Percentiles rank a stretch among this genome's conserved stretches.
These are phyloP conservation scores for Trichoderma asperelloides DNA, from an alignment of 495 filamentous ascomycete species.

Conservation along the genomic window DNA sequence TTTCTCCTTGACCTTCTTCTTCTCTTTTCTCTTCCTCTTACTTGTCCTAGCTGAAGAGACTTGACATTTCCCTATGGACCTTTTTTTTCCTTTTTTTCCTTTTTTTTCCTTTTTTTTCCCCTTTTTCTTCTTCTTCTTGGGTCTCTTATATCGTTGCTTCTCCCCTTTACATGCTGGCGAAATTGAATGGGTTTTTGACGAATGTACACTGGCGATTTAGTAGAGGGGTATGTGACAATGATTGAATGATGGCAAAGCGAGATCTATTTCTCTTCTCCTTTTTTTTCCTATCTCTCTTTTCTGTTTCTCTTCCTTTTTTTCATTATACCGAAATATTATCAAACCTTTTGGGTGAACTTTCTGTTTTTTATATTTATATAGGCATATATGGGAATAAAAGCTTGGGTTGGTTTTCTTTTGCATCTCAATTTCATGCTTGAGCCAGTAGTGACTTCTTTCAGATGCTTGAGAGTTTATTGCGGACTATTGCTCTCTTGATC, in stretches of 20 bases:
- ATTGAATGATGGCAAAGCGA: neutral
- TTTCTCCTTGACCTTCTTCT: neutral
- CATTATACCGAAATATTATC: too few relatives aligned
- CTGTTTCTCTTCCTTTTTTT: neutral
- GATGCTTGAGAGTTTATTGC: neutral
- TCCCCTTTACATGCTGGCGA: neutral
- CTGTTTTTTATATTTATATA: neutral
- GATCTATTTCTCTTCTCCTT: neutral
- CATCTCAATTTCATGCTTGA: neutral
- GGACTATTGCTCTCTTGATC: neutral
- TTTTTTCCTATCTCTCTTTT: neutral
- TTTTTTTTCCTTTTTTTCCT: neutral
- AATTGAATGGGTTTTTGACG: neutral
- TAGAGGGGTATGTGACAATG: neutral
- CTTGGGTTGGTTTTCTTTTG: neutral
- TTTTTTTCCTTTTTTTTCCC: neutral
- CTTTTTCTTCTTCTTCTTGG: neutral
- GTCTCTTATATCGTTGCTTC: too few relatives aligned
- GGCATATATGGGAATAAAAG: neutral
- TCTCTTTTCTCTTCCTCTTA: neutral
- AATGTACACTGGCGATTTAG: neutral
- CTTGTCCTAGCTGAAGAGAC: too few relatives aligned
- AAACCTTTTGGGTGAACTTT: too few relatives aligned
- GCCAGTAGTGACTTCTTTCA: neutral
- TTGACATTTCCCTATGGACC: too few relatives aligned